These are phyloP conservation scores for Suillus americanus DNA, from an alignment of 768 basidiomycete species.

Conservation along the genomic window DNA sequence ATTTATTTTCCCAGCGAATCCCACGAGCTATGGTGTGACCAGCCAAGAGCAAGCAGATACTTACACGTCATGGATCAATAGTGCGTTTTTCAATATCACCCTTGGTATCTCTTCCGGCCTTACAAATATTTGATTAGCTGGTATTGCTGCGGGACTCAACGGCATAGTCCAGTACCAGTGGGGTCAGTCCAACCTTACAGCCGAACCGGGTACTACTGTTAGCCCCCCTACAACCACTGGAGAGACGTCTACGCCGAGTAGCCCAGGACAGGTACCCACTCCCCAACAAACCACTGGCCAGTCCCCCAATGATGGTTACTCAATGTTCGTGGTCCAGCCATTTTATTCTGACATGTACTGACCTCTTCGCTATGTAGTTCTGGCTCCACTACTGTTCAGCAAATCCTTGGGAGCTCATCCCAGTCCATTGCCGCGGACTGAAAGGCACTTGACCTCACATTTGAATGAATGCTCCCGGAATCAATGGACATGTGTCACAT, in stretches of 20 bases:
- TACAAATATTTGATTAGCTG: slow-evolving; percentile 30
- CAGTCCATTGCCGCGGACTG: slow-evolving; percentile 37
- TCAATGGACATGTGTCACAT: background rate
- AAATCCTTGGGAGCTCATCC: slow-evolving; percentile 29
- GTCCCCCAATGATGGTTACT: slow-evolving; percentile 71
- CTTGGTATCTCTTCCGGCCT: background rate
- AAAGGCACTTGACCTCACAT: background rate
- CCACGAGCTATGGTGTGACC: slow-evolving; percentile 45
- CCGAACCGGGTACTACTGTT: slow-evolving; percentile 46
- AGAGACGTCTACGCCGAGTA: background rate
- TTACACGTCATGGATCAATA: slow-evolving; percentile 53
- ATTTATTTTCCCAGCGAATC: slow-evolving; percentile 14
- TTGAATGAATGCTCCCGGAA: background rate
- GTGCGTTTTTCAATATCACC: slow-evolving; percentile 29
- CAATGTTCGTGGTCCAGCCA: slow-evolving; percentile 25
- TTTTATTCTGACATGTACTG: slow-evolving; percentile 8
- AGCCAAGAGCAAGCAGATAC: slow-evolving; percentile 51
- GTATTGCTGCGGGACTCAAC: slow-evolving; percentile 36
- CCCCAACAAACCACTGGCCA: slow-evolving; percentile 39
- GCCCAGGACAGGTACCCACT: slow-evolving; percentile 28
- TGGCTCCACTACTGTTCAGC: slow-evolving; percentile 28
- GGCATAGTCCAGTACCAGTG: slow-evolving; percentile 41
- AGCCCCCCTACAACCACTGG: slow-evolving; percentile 26
- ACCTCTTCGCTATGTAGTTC: slow-evolving; percentile 19
- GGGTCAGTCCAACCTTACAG: slow-evolving; percentile 52